Evolutionary conservation across 192 early-diverging fungal species (phyloP).

Genomic region (Coemansia sp.): DNA sequence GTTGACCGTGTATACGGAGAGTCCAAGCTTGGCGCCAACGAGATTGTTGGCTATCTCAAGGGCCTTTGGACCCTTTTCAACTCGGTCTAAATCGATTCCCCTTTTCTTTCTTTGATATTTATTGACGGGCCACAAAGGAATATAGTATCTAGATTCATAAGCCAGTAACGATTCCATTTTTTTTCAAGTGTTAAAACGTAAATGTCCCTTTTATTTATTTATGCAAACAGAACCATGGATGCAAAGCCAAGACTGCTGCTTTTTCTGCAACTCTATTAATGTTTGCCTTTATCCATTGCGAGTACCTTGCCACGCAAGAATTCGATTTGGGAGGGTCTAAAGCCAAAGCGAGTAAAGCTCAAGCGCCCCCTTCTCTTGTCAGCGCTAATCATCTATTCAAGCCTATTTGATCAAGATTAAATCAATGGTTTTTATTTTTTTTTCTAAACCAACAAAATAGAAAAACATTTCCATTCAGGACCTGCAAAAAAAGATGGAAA

Average conservation of each 20-base stretch:
- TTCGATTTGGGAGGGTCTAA: neutral
- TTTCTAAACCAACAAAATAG: too few relatives aligned
- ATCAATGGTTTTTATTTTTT: neutral
- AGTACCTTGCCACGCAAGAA: constrained; percentile 6
- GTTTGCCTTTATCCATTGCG: constrained; percentile 19
- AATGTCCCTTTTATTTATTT: neutral
- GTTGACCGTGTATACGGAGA: constrained; percentile 98
- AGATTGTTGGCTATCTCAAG: constrained; percentile 91
- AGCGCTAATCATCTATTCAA: constrained; percentile 21
- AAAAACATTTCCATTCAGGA: neutral
- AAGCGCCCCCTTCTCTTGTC: too few relatives aligned
- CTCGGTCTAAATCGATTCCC: constrained; percentile 62
- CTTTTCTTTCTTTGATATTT: neutral
- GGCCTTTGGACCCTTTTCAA: constrained; percentile 82
- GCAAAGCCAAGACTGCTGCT: too few relatives aligned
- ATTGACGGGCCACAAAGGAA: too few relatives aligned
- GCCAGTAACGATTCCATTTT: too few relatives aligned
- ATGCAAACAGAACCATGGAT: neutral
- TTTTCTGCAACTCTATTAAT: constrained; percentile 6
- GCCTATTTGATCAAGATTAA: neutral
- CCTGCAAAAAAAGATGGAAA: neutral
- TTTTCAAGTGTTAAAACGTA: neutral
- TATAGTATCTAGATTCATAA: too few relatives aligned
- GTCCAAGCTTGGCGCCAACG: constrained; percentile 90
- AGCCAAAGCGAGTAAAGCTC: too few relatives aligned